Base-by-base conservation (phyloP, 805 yeast genomes). In the Candida quercuum region DNA sequence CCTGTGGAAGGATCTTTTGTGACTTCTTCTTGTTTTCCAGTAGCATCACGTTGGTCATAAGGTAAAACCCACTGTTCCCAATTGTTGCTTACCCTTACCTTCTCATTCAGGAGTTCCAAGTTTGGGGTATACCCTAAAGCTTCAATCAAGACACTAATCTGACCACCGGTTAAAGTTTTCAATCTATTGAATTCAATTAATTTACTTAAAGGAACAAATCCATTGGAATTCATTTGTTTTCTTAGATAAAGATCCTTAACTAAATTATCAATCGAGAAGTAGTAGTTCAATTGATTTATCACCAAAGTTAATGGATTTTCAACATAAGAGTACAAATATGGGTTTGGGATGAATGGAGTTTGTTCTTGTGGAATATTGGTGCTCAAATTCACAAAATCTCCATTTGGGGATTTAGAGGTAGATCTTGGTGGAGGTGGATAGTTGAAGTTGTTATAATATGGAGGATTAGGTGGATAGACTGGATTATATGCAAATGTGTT, bases 241-340 rank as follows among this genome's bases (percentile, higher is more conserved):
- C 95, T 79, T 62, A 93, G 70, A 57, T 66, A 91, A 30, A 78
- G 65, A 64, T 93, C 99, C 61, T 85, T 84, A 48, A 81, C 66
- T 61, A 93, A 72, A 60, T 93, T 93, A 49, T 87, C 96, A 33
- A 78, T 71, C 17, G 95, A 82, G 64, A 93, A 85, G 63, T 93
- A 93, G 68, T 91, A 93, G 52, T 84, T 89, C 40, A 89, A 67
- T 66, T 91, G 97, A 60, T 58, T 60, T 7, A 73, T 56, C 23
- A 71, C 60, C 14, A 41, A 20, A 2, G 45, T 36, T 4, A 46
- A 33, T 8, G 51, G 47, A 27, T 55, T 57, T 28, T 36, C 46
- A 33, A 33, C 32, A 32, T 35, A 20, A 13, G 32, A 20, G 16
- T 29, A 32, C 19, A 43, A 42, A 29, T 43, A 47, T 16, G 39